A percentile compares a stretch with the other conserved stretches of the same genome.
Conservation (phyloP, 1,284 basidiomycete species). For the Cutaneotrichosporon sp. region DNA sequence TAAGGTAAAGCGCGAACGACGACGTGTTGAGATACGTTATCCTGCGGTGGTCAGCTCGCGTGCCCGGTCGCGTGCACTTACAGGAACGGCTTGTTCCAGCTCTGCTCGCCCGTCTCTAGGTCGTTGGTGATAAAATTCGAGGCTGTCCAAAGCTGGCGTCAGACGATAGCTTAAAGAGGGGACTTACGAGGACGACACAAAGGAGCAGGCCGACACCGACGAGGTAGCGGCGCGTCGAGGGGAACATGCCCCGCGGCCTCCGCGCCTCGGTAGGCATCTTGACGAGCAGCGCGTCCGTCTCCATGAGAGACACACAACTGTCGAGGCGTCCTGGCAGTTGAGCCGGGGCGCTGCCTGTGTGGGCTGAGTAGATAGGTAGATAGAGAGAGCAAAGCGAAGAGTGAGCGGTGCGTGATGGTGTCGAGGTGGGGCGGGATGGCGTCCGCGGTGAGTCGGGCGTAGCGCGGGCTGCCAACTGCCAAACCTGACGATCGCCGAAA, state of each 20-base stretch:
- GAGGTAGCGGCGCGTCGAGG: slow-evolving; percentile 24
- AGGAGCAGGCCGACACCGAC: slow-evolving; percentile 33
- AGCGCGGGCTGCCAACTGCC: neutral
- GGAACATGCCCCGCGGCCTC: neutral
- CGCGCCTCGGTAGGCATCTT: slow-evolving; percentile 2
- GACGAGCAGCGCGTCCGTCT: slow-evolving; percentile 5
- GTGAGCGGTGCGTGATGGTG: neutral
- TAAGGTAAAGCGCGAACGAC: slow-evolving; percentile 80
- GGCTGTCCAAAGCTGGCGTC: slow-evolving; percentile 39
- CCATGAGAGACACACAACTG: neutral
- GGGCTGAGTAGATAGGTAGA: neutral
- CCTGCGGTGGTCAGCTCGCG: slow-evolving; percentile 16
- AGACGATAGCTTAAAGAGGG: neutral
- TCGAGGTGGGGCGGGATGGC: neutral
- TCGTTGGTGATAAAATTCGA: slow-evolving; percentile 44
- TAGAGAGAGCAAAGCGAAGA: neutral
- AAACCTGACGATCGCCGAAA: neutral
- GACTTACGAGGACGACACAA: slow-evolving; percentile 29
- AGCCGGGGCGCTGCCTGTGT: neutral
- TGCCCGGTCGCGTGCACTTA: slow-evolving; percentile 19
- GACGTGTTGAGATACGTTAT: slow-evolving; percentile 52
- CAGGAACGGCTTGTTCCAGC: slow-evolving; percentile 48
- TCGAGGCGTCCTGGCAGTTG: neutral
- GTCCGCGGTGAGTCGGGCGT: too few species aligned
- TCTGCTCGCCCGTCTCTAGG: slow-evolving; percentile 40